Percentiles rank a stretch among this genome's conserved stretches.
These are phyloP conservation scores for Micractinium sp. DNA, from an alignment of 139 green algal species.

Conservation along the genomic window DNA sequence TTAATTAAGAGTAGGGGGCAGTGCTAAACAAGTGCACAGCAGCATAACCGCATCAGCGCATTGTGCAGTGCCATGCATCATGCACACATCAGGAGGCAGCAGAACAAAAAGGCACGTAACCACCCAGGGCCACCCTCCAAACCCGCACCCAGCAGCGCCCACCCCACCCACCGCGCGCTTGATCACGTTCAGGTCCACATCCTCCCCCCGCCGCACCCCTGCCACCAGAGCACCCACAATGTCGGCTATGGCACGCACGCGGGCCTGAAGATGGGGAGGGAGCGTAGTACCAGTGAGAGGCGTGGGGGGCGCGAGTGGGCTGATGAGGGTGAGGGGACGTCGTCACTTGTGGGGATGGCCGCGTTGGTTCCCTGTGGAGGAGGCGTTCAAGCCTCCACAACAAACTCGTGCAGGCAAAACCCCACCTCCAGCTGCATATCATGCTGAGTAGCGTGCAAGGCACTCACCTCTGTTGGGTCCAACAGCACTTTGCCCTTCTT, in stretches of 20 bases:
- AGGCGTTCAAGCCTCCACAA: too few species aligned
- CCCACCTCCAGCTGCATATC: not conserved
- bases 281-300: not conserved
- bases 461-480: conserved; percentile 7
- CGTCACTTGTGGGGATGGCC: too few species aligned
- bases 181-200: conserved; percentile 87
- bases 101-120: not conserved
- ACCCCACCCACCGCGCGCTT: conserved; percentile 60
- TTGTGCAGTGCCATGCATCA: not conserved
- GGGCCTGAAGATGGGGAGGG: conserved; percentile 52
- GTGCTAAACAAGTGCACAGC: not conserved
- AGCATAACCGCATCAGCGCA: not conserved
- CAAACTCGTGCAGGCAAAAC: too few species aligned
- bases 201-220: conserved; percentile 70
- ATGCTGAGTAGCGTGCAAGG: not conserved
- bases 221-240: conserved; percentile 77
- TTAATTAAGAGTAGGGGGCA: not conserved
- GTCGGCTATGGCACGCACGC: conserved; percentile 82
- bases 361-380: too few species aligned
- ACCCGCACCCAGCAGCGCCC: not conserved
- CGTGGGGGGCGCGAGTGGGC: not conserved
- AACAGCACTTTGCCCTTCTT: not conserved
- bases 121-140: not conserved
- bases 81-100: not conserved
- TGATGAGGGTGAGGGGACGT: not conserved